Percentiles rank a stretch among this genome's conserved stretches.
Conservation (phyloP, 1,139 yeast genomes). For the Sugiyamaella xylanicola region DNA sequence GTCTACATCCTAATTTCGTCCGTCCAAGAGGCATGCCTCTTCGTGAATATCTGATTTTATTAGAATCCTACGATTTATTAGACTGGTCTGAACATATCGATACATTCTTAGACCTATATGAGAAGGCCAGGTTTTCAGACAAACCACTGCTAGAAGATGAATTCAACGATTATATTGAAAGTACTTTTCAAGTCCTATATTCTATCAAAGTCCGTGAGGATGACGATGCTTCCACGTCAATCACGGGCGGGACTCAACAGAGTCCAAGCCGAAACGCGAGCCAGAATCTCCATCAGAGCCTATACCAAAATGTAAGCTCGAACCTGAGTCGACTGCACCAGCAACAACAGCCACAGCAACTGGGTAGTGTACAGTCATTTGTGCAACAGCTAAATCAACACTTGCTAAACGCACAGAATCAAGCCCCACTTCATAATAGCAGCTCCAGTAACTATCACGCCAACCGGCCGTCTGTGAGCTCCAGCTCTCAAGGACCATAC, state of each 20-base stretch:
- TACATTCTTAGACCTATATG: slow-evolving; percentile 63
- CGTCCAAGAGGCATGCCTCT: slow-evolving; percentile 47
- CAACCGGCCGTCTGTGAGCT: background rate
- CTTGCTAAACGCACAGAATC: slow-evolving; percentile 1
- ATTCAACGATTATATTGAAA: slow-evolving; percentile 61
- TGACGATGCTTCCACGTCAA: background rate
- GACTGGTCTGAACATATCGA: slow-evolving; percentile 32
- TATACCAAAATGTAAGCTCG: no score
- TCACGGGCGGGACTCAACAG: background rate
- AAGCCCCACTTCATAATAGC: background rate
- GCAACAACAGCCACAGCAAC: background rate
- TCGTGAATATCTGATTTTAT: slow-evolving; percentile 54
- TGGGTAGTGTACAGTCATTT: slow-evolving; percentile 2
- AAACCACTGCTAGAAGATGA: slow-evolving; percentile 60
- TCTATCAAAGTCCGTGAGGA: slow-evolving; percentile 26
- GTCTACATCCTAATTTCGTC: slow-evolving; percentile 48
- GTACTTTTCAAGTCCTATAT: slow-evolving; percentile 38
- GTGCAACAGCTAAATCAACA: slow-evolving; percentile 9
- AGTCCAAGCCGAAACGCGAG: background rate
- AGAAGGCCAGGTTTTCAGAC: slow-evolving; percentile 68
- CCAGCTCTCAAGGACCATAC: background rate
- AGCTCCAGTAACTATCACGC: background rate
- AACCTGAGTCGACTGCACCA: background rate
- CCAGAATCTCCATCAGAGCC: background rate
- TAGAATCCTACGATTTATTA: slow-evolving; percentile 31